phyloP scores from a whole-genome alignment of 495 filamentous ascomycete species.

The Bathelium albidoporum region DNA sequence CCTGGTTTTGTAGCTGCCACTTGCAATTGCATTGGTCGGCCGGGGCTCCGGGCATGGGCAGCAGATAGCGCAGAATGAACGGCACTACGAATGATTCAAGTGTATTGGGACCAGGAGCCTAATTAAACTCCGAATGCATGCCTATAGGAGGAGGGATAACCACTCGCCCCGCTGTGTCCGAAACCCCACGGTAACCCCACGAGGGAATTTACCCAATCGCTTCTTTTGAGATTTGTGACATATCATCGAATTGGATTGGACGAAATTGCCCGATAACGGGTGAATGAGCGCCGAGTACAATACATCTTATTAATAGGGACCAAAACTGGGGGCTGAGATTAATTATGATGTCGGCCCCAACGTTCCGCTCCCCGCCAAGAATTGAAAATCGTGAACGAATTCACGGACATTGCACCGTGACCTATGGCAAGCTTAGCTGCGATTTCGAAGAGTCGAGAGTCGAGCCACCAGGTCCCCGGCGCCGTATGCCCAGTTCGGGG shows the following conservation, averaged over 20 bases:
- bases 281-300: neutral
- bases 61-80: neutral
- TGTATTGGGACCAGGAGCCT: neutral
- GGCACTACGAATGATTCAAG: neutral
- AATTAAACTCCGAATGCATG: neutral
- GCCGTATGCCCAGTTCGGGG: neutral
- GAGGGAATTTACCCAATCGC: neutral
- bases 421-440: neutral
- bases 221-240: neutral
- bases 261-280: neutral
- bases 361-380: neutral
- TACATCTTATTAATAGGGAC: neutral
- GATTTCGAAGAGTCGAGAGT: neutral
- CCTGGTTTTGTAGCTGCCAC: neutral
- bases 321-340: neutral
- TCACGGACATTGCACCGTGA: neutral
- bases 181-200: neutral
- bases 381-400: neutral
- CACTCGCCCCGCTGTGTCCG: neutral
- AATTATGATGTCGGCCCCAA: neutral
- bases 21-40: neutral
- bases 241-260: neutral
- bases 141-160: neutral
- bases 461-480: neutral
- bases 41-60: neutral